Conservation (phyloP, 176 grass and related monocot species). For the Carex parvula region DNA sequence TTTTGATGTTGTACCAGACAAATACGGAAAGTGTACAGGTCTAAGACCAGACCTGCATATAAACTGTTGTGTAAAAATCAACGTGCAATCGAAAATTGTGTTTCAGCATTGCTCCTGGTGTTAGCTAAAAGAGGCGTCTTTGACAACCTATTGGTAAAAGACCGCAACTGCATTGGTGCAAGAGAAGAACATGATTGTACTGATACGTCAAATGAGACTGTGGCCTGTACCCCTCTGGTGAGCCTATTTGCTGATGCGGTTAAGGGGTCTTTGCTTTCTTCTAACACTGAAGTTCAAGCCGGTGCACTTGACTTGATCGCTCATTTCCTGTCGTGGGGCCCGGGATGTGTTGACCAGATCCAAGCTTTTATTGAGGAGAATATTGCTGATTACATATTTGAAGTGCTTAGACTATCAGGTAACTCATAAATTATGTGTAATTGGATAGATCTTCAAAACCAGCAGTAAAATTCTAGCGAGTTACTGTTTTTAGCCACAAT, state of each 20-base stretch:
- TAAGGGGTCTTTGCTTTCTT: conserved; percentile 90
- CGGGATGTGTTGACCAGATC: conserved; percentile 45
- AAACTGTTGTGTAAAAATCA: background rate
- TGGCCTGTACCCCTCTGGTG: conserved; percentile 37
- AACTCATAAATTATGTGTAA: background rate
- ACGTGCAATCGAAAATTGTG: conserved; percentile 19
- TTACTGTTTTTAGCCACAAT: background rate
- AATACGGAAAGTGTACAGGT: background rate
- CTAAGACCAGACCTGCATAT: conserved; percentile 10
- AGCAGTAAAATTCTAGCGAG: background rate
- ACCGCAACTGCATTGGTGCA: conserved; percentile 28
- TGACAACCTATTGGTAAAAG: conserved; percentile 37
- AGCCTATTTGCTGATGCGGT: conserved; percentile 82
- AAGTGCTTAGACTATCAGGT: conserved; percentile 87
- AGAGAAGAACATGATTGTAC: conserved; percentile 40
- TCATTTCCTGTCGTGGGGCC: conserved; percentile 69
- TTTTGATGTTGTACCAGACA: background rate
- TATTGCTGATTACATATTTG: conserved; percentile 92
- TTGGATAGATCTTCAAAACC: background rate
- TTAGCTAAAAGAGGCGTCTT: conserved; percentile 57
- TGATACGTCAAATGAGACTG: conserved; percentile 27
- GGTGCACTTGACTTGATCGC: conserved; percentile 78
- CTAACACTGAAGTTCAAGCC: conserved; percentile 65
- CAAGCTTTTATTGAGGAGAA: conserved; percentile 70
- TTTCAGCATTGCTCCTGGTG: conserved; percentile 77